A percentile compares a stretch with the other conserved stretches of the same genome.
Evolutionary conservation across 352 stramenopile genomes (phyloP).

Genomic region (Phytophthora palmivora): DNA sequence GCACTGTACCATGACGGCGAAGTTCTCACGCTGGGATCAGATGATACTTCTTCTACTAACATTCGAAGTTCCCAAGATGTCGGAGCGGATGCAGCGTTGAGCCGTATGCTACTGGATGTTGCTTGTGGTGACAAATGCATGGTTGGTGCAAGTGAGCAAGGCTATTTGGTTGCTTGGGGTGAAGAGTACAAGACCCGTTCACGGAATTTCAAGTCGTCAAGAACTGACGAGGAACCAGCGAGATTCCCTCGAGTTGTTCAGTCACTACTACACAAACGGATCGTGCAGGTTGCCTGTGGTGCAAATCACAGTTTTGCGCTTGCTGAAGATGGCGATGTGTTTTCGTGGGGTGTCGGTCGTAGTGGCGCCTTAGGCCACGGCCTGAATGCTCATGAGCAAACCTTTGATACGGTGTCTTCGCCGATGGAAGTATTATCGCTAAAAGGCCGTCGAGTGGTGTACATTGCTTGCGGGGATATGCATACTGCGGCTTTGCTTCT

Average conservation of each 20-base stretch:
- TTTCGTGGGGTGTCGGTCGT: conserved; percentile 67
- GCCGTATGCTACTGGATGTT: conserved; percentile 64
- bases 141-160: conserved; percentile 72
- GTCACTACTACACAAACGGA: conserved; percentile 64
- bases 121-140: conserved; percentile 67
- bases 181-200: conserved; percentile 45
- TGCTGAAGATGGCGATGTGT: conserved; percentile 68
- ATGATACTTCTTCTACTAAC: conserved; percentile 9
- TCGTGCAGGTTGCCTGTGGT: conserved; percentile 70
- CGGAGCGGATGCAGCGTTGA: conserved; percentile 46
- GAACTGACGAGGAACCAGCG: not conserved
- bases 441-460: conserved; percentile 43
- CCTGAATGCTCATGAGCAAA: conserved; percentile 38
- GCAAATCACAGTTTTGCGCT: conserved; percentile 65
- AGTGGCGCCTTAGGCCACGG: conserved; percentile 67
- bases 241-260: conserved; percentile 39
- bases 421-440: conserved; percentile 65
- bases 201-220: conserved; percentile 28
- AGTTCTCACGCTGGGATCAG: conserved; percentile 39
- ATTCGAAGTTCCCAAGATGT: conserved; percentile 14
- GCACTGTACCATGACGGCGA: conserved; percentile 57
- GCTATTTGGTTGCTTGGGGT: conserved; percentile 82
- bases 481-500: conserved; percentile 60
- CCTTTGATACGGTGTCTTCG: conserved; percentile 40
- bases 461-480: conserved; percentile 66